A percentile compares a stretch with the other conserved stretches of the same genome.
phyloP scores from a whole-genome alignment of 495 filamentous ascomycete species.

The Melanomma pulvis-pyrius region DNA sequence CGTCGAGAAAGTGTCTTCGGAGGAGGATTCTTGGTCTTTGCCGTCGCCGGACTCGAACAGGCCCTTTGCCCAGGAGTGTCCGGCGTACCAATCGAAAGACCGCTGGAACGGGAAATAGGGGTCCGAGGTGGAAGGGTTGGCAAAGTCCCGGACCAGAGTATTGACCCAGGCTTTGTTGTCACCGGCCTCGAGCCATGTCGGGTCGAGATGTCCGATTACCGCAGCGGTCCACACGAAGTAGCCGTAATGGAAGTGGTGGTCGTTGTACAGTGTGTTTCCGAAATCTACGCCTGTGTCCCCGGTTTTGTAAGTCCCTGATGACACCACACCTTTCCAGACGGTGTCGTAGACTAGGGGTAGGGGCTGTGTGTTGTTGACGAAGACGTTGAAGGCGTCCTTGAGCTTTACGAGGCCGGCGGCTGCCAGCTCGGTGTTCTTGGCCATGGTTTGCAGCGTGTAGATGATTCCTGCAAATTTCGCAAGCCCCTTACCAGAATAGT shows the following conservation, averaged over 20 bases:
- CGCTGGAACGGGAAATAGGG: conserved; percentile 83
- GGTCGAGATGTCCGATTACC: conserved; percentile 79
- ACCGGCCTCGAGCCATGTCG: conserved; percentile 63
- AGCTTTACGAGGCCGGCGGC: conserved; percentile 65
- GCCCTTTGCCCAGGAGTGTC: conserved; percentile 95
- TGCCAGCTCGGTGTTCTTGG: conserved; percentile 62
- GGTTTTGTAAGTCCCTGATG: conserved; percentile 74
- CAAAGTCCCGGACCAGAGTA: conserved; percentile 57
- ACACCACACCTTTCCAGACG: conserved; percentile 82
- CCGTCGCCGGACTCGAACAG: conserved; percentile 89
- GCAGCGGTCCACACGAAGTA: conserved; percentile 92
- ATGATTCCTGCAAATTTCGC: conserved; percentile 82
- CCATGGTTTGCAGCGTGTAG: conserved; percentile 68
- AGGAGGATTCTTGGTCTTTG: conserved; percentile 89
- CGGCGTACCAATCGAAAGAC: conserved; percentile 90
- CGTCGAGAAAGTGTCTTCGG: conserved; percentile 80
- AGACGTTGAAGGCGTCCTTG: conserved; percentile 75
- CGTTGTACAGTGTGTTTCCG: conserved; percentile 71
- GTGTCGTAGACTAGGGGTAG: conserved; percentile 69
- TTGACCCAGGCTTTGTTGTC: conserved; percentile 80
- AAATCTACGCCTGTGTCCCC: conserved; percentile 62
- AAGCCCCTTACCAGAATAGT: conserved; percentile 90
- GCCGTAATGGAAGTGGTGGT: conserved; percentile 92
- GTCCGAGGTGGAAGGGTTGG: conserved; percentile 74
- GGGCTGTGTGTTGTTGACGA: conserved; percentile 74